These are phyloP conservation scores for Euphorbia neoarborescens DNA, from an alignment of 441 rosid species.

Conservation along the genomic window DNA sequence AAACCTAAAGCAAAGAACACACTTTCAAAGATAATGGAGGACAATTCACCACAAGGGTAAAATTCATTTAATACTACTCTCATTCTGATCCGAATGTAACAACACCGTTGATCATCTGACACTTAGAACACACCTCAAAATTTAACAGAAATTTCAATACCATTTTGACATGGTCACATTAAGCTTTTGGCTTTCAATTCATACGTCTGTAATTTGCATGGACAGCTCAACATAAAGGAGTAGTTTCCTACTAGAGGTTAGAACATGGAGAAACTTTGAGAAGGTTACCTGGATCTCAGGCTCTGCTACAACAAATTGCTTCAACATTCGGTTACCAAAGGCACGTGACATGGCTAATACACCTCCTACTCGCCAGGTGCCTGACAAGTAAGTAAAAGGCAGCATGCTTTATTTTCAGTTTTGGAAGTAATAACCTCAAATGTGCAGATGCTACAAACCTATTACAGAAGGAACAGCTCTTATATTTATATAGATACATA, in stretches of 20 bases:
- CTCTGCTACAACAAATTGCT: slow-evolving; percentile 93
- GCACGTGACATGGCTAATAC: slow-evolving; percentile 97
- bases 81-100: not conserved
- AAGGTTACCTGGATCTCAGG: slow-evolving; percentile 87
- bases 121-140: not conserved
- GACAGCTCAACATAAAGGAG: not conserved
- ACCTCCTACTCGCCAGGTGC: slow-evolving; percentile 99
- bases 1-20: not conserved
- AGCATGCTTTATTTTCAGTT: not conserved
- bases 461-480: not conserved
- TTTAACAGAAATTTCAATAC: slow-evolving; percentile 5
- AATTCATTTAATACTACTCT: not conserved
- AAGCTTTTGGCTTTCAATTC: not conserved
- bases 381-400: slow-evolving; percentile 36
- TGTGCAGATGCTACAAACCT: not conserved
- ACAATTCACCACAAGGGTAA: not conserved
- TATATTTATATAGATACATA: not conserved
- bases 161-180: not conserved
- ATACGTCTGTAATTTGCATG: not conserved
- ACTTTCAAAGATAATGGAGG: not conserved
- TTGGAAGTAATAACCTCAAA: not conserved
- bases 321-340: slow-evolving; percentile 95
- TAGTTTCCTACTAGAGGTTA: not conserved
- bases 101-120: not conserved
- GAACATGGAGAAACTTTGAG: not conserved